Evolutionary conservation across 108 stramenopile genomes (phyloP).

Genomic region (Chaetoceros muelleri): DNA sequence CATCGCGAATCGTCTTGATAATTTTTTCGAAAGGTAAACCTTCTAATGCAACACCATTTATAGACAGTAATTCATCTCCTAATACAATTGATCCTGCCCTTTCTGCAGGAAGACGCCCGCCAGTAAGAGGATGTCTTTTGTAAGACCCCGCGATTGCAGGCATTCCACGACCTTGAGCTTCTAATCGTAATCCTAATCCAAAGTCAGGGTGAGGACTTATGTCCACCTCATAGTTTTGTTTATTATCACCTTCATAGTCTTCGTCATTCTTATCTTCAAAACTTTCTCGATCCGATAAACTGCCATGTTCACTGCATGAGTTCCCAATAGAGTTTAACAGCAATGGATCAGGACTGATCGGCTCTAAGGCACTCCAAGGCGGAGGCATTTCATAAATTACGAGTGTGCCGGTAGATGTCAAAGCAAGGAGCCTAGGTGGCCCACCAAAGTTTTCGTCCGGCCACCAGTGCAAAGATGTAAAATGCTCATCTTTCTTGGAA

Average conservation of each 20-base stretch:
- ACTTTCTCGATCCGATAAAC: constrained; percentile 3
- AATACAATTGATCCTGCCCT: constrained; percentile 54
- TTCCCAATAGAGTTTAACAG: constrained; percentile 12
- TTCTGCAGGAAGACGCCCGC: constrained; percentile 77
- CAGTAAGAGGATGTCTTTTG: constrained; percentile 75
- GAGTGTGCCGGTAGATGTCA: constrained; percentile 39
- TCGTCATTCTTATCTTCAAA: constrained; percentile 14
- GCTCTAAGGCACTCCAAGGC: constrained; percentile 58
- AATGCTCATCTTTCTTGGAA: constrained; percentile 12
- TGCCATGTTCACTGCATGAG: constrained; percentile 9
- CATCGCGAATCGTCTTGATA: constrained; percentile 62
- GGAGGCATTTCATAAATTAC: constrained; percentile 74
- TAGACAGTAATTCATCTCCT: constrained; percentile 71
- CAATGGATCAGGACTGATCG: constrained; percentile 71
- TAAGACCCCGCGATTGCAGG: constrained; percentile 79
- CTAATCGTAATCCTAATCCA: constrained; percentile 71
- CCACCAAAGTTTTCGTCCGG: constrained; percentile 63
- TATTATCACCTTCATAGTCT: constrained; percentile 8
- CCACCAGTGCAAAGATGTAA: constrained; percentile 56
- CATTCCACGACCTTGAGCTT: constrained; percentile 60
- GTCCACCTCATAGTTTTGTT: constrained; percentile 50
- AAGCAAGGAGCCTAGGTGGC: constrained; percentile 46
- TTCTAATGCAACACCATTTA: constrained; percentile 62
- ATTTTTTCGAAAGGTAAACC: constrained; percentile 66
- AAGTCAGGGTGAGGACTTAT: constrained; percentile 77